Conservation (phyloP, 2,329 filamentous ascomycete genomes). For the Colletotrichum falcatum region DNA sequence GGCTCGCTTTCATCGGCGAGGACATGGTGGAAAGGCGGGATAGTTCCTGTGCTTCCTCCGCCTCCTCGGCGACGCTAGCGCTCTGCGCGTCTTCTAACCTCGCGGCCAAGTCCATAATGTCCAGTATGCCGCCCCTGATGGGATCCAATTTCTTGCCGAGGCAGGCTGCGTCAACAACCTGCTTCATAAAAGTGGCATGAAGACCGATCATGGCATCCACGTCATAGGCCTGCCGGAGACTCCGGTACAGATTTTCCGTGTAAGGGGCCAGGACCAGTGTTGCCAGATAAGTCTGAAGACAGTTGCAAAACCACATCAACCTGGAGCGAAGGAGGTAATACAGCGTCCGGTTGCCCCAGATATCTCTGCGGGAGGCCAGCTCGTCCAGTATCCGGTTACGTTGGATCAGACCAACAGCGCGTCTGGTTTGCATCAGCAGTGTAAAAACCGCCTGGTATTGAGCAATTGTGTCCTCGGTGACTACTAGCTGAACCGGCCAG, state of each 20-base stretch:
- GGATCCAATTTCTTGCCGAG: slow-evolving; percentile 76
- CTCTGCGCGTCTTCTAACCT: slow-evolving; percentile 72
- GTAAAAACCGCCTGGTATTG: slow-evolving; percentile 80
- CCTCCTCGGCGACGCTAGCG: slow-evolving; percentile 52
- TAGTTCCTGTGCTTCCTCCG: slow-evolving; percentile 54
- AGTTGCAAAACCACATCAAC: slow-evolving; percentile 82
- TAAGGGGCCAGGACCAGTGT: slow-evolving; percentile 77
- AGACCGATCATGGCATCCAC: slow-evolving; percentile 84
- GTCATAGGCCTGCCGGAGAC: slow-evolving; percentile 73
- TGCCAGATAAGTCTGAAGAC: slow-evolving; percentile 80
- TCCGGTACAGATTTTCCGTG: slow-evolving; percentile 65
- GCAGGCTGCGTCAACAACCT: slow-evolving; percentile 75
- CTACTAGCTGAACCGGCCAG: slow-evolving; percentile 77
- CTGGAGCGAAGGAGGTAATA: slow-evolving; percentile 74
- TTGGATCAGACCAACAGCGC: slow-evolving; percentile 76
- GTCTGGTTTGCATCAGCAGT: slow-evolving; percentile 81
- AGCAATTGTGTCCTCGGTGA: slow-evolving; percentile 72
- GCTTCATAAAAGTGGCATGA: slow-evolving; percentile 73
- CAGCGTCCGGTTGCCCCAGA: slow-evolving; percentile 57
- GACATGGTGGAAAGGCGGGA: slow-evolving; percentile 54
- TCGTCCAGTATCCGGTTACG: slow-evolving; percentile 61
- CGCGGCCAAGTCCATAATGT: slow-evolving; percentile 80
- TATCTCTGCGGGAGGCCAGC: slow-evolving; percentile 52
- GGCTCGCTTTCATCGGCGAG: slow-evolving; percentile 47
- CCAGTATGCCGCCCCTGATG: slow-evolving; percentile 79